phyloP scores from a whole-genome alignment of 768 basidiomycete species.

The Fomitopsis serialis region DNA sequence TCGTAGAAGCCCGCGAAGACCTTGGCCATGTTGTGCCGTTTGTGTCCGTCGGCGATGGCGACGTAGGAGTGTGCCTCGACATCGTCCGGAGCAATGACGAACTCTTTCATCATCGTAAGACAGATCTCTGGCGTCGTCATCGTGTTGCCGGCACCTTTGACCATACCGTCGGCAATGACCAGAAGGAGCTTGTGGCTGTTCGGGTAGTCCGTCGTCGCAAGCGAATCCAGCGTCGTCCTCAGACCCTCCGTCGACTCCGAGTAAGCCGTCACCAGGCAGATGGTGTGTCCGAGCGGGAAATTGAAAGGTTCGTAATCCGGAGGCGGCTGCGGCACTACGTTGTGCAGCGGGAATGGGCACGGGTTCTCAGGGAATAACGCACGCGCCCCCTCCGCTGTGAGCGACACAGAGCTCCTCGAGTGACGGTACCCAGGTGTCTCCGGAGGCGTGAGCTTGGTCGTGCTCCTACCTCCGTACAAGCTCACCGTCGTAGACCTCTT shows the following conservation, averaged over 20 bases:
- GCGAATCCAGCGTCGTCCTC: constrained; percentile 94
- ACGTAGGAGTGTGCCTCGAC: constrained; percentile 96
- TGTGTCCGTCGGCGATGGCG: constrained; percentile 99
- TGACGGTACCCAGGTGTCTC: constrained; percentile 66
- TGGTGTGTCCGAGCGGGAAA: constrained; percentile 89
- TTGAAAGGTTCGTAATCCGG: constrained; percentile 92
- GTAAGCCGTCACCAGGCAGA: constrained; percentile 96
- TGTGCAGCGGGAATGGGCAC: constrained; percentile 90
- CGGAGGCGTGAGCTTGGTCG: constrained; percentile 59
- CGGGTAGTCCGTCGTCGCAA: constrained; percentile 97
- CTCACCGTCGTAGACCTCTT: constrained; percentile 43
- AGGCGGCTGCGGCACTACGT: constrained; percentile 91
- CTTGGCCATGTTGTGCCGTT: constrained; percentile 98
- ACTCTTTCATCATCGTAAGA: constrained; percentile 95
- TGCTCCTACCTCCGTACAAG: constrained; percentile 29
- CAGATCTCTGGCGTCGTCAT: constrained; percentile 92
- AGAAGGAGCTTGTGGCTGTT: constrained; percentile 95
- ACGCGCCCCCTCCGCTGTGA: constrained; percentile 45
- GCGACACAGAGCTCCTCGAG: constrained; percentile 80
- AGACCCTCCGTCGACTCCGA: constrained; percentile 96
- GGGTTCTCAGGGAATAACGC: constrained; percentile 55
- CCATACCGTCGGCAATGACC: constrained; percentile 97
- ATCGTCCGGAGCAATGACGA: constrained; percentile 72
- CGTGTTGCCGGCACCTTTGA: constrained; percentile 88
- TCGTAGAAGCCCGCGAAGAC: constrained; percentile 97